A percentile compares a stretch with the other conserved stretches of the same genome.
These are phyloP conservation scores for Tulasnella sp. DNA, from an alignment of 768 basidiomycete genomes.

Conservation along the genomic window DNA sequence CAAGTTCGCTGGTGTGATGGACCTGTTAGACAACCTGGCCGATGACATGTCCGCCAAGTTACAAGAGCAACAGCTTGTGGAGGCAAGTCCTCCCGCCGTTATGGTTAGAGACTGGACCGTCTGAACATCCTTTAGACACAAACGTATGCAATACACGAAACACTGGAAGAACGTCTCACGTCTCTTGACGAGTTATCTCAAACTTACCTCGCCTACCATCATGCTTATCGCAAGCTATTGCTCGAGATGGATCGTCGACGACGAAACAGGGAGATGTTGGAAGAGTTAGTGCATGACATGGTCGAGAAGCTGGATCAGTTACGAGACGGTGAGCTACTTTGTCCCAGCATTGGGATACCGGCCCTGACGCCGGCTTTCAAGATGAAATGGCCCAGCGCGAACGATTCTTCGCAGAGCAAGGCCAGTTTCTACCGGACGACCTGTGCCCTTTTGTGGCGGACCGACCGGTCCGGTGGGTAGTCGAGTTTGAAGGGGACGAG, in stretches of 20 bases:
- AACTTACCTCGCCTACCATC: constrained; percentile 55
- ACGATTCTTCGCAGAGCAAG: constrained; percentile 62
- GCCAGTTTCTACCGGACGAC: constrained; percentile 62
- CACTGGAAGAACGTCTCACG: constrained; percentile 47
- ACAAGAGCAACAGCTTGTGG: constrained; percentile 50
- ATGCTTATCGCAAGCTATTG: constrained; percentile 60
- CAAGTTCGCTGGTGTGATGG: constrained; percentile 38
- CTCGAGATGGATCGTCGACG: constrained; percentile 58
- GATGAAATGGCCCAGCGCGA: constrained; percentile 56
- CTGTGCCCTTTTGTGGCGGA: constrained; percentile 68
- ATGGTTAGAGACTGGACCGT: background rate
- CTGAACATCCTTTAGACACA: constrained; percentile 25
- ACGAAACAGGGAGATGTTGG: constrained; percentile 52
- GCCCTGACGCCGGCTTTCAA: constrained; percentile 23
- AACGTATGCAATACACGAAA: constrained; percentile 20
- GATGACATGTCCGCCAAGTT: constrained; percentile 73
- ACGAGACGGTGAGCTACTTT: constrained; percentile 41
- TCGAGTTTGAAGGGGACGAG: constrained; percentile 8
- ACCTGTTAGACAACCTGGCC: constrained; percentile 63
- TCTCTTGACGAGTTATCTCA: constrained; percentile 52
- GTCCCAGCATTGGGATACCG: background rate
- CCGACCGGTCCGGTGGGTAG: constrained; percentile 30
- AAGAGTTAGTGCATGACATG: constrained; percentile 55
- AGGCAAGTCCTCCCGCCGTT: constrained; percentile 33
- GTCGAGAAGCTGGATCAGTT: constrained; percentile 48